Conservation (phyloP, 2,329 filamentous ascomycete species). For the Arthrobotrys iridis region DNA sequence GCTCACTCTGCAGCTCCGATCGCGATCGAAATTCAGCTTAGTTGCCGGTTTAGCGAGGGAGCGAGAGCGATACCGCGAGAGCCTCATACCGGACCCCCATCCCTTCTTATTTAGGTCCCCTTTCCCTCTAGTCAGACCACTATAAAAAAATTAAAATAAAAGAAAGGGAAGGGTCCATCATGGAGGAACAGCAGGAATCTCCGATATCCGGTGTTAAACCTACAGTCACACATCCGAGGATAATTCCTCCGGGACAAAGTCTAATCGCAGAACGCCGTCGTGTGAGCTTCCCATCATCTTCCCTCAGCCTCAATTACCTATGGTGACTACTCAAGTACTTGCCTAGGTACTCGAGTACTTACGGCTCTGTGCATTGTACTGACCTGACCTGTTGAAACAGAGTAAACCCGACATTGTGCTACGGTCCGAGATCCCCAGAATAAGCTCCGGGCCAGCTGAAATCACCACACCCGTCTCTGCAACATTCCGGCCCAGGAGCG, state of each 20-base stretch:
- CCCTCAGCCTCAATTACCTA: neutral
- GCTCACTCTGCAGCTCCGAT: too few species aligned
- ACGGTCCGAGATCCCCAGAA: slow-evolving; percentile 47
- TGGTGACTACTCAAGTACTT: neutral
- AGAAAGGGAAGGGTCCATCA: neutral
- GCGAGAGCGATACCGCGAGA: too few species aligned
- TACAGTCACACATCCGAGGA: slow-evolving; percentile 29
- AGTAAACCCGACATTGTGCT: slow-evolving; percentile 52
- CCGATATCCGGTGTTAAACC: slow-evolving; percentile 52
- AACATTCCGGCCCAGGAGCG: slow-evolving; percentile 45
- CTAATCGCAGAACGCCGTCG: slow-evolving; percentile 46
- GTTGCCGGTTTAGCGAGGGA: too few species aligned
- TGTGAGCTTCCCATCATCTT: slow-evolving; percentile 2
- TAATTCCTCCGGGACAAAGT: slow-evolving; percentile 37
- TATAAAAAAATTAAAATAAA: too few species aligned
- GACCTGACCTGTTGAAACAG: slow-evolving; percentile 16
- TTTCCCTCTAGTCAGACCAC: too few species aligned
- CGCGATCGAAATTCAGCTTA: too few species aligned
- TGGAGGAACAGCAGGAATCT: slow-evolving; percentile 47
- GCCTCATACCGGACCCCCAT: neutral
- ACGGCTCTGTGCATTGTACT: neutral
- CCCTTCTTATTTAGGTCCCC: neutral
- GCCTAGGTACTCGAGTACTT: neutral
- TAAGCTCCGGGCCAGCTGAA: slow-evolving; percentile 45
- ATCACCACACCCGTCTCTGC: slow-evolving; percentile 53